Evolutionary conservation across 1,284 basidiomycete genomes (phyloP).

Genomic region (Mycosarcoma mackinlayi): DNA sequence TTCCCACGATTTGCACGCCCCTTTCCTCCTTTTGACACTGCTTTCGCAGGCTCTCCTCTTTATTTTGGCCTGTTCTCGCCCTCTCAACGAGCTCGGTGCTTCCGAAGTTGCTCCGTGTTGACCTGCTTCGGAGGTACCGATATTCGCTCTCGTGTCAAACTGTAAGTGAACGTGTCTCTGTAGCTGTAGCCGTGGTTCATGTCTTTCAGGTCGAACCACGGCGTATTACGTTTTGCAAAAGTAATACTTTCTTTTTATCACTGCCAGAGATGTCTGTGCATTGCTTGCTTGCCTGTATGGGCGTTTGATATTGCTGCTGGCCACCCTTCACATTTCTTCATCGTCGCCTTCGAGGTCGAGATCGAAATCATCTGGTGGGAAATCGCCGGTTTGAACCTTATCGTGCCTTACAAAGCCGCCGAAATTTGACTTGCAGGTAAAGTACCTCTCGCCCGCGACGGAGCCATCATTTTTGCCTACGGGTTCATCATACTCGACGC

Average conservation of each 20-base stretch:
- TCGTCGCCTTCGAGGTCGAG: constrained; percentile 40
- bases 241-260: too few relatives aligned
- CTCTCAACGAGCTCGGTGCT: neutral
- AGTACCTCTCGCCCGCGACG: constrained; percentile 86
- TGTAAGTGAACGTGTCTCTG: neutral
- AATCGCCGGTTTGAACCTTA: constrained; percentile 85
- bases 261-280: too few relatives aligned
- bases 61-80: neutral
- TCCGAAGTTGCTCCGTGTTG: neutral
- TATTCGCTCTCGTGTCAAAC: neutral
- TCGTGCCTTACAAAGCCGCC: constrained; percentile 90
- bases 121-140: neutral
- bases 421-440: constrained; percentile 79
- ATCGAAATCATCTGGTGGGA: constrained; percentile 71
- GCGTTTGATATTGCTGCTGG: neutral
- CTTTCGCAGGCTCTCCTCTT: neutral
- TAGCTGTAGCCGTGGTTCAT: neutral
- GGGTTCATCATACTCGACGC: constrained; percentile 95
- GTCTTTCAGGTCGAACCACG: neutral
- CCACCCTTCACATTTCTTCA: constrained; percentile 35
- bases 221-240: too few relatives aligned
- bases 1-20: neutral
- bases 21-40: neutral
- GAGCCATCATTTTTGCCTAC: constrained; percentile 94
- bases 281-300: neutral